Evolutionary conservation across 331 rosid genomes (phyloP).

Genomic region (Acacia pycnantha): DNA sequence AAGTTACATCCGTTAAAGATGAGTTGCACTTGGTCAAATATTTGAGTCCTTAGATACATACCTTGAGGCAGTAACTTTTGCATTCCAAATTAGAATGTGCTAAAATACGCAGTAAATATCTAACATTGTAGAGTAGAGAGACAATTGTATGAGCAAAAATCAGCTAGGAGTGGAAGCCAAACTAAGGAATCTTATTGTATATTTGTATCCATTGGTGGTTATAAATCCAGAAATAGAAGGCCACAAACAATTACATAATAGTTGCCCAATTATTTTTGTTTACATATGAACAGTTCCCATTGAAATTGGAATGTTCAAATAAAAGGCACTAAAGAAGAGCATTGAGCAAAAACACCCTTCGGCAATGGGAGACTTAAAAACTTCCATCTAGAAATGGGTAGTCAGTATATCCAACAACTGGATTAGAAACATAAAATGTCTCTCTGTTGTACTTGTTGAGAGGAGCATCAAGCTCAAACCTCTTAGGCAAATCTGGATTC

Average conservation of each 20-base stretch:
- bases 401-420: constrained; percentile 66
- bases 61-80: too few species aligned
- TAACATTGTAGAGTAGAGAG: neutral
- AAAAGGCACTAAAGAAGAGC: neutral
- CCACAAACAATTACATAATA: neutral
- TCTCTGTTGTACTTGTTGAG: constrained; percentile 54
- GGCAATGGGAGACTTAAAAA: neutral
- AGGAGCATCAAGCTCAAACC: constrained; percentile 61
- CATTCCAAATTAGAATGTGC: neutral
- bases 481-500: constrained; percentile 71
- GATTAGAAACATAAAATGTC: constrained; percentile 54
- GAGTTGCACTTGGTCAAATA: too few species aligned
- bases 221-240: neutral
- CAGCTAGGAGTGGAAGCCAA: neutral
- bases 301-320: neutral
- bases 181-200: neutral
- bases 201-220: neutral
- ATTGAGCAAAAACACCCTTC: neutral
- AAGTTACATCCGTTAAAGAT: too few species aligned
- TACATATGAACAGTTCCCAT: neutral
- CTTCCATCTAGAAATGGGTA: neutral
- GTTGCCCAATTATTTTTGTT: neutral
- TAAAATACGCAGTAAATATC: neutral
- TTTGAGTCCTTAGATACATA: too few species aligned
- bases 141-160: neutral